Conservation (phyloP, 2,329 filamentous ascomycete species). For the Fonsecaea nubica region DNA sequence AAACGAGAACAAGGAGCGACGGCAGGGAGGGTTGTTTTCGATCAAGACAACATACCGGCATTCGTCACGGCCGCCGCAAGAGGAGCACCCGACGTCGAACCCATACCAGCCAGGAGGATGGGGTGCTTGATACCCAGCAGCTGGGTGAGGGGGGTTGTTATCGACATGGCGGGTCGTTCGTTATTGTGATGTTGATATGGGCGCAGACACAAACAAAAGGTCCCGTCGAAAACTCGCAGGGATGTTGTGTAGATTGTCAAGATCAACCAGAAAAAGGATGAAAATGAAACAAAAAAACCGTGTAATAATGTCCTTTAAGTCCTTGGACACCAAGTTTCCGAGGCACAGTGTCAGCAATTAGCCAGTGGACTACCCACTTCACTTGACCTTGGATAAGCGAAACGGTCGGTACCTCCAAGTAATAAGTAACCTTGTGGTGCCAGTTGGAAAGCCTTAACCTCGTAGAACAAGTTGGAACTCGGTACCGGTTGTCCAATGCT, state of each 20-base stretch:
- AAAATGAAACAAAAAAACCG: no score
- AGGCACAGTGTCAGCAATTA: constrained; percentile 6
- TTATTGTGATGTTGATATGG: background rate
- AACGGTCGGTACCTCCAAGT: no score
- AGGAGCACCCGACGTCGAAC: constrained; percentile 36
- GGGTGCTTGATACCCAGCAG: constrained; percentile 40
- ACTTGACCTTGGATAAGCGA: no score
- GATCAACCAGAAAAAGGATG: no score
- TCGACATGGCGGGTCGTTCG: constrained; percentile 29
- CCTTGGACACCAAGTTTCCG: background rate
- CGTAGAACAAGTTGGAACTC: no score
- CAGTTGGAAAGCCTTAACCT: no score
- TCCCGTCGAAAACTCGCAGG: no score
- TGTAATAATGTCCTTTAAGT: background rate
- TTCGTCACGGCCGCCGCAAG: constrained; percentile 41
- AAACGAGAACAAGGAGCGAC: background rate
- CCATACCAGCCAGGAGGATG: constrained; percentile 41
- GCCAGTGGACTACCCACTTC: background rate
- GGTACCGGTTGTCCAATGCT: no score
- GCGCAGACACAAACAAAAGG: no score
- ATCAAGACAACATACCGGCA: constrained; percentile 27
- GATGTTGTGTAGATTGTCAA: no score
- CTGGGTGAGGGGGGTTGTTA: constrained; percentile 36
- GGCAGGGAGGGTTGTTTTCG: no score
- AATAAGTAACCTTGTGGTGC: no score